A percentile compares a stretch with the other conserved stretches of the same genome.
These are phyloP conservation scores for Grosmannia clavigera DNA, from an alignment of 2,329 filamentous ascomycete species.

Conservation along the genomic window DNA sequence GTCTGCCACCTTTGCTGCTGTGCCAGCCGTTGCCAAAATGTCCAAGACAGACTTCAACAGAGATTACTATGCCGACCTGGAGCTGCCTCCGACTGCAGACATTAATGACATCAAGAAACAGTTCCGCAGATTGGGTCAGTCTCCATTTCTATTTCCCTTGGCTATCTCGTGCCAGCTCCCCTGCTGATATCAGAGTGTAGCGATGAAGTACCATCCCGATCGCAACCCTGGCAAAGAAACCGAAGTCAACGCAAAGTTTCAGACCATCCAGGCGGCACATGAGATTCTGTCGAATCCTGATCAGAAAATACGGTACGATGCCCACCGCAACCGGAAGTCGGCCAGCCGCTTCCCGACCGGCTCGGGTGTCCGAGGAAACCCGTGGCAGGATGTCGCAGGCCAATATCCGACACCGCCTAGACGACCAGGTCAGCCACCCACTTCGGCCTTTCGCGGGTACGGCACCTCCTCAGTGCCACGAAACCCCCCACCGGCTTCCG, in stretches of 20 bases:
- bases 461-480: slow-evolving; percentile 2
- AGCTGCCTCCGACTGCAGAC: slow-evolving; percentile 54
- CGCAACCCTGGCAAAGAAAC: slow-evolving; percentile 73
- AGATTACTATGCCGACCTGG: slow-evolving; percentile 80
- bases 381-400: slow-evolving; percentile 37
- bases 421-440: slow-evolving; percentile 13
- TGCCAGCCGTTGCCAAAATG: slow-evolving; percentile 34
- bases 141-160: background rate
- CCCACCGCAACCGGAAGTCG: slow-evolving; percentile 24
- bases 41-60: slow-evolving; percentile 51
- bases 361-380: slow-evolving; percentile 45
- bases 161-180: no score
- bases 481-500: slow-evolving; percentile 9
- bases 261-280: slow-evolving; percentile 75
- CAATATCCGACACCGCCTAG: slow-evolving; percentile 36
- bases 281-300: slow-evolving; percentile 52
- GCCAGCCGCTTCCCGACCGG: slow-evolving; percentile 29
- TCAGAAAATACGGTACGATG: slow-evolving; percentile 41
- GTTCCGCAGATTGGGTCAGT: slow-evolving; percentile 65
- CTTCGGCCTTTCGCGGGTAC: slow-evolving; percentile 8
- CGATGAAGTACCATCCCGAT: slow-evolving; percentile 78
- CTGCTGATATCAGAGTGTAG: slow-evolving; percentile 26
- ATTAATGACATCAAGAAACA: slow-evolving; percentile 72
- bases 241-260: slow-evolving; percentile 71
- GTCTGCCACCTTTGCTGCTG: background rate